Percentiles rank a stretch among this genome's conserved stretches.
Conservation (phyloP, 495 filamentous ascomycete genomes). For the Neurospora hispaniola region DNA sequence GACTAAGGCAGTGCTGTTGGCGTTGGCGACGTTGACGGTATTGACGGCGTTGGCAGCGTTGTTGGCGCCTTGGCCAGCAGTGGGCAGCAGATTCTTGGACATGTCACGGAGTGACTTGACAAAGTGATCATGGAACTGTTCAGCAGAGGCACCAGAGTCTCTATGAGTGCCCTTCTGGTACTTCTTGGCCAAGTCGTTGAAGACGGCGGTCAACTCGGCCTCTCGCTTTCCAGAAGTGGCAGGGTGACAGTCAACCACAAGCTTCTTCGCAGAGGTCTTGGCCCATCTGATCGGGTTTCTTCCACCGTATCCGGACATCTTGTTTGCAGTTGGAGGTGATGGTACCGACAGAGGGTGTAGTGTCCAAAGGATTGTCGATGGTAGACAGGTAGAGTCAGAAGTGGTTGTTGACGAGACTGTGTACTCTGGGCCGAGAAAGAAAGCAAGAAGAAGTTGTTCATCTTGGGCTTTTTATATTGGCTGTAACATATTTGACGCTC, state of each 20-base stretch:
- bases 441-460: not conserved
- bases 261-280: not conserved
- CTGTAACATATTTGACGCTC: not conserved
- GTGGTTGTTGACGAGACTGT: not conserved
- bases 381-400: not conserved
- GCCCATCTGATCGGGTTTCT: not conserved
- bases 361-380: not conserved
- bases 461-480: not conserved
- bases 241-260: not conserved
- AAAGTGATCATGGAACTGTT: too few relatives aligned
- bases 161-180: not conserved
- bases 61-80: not conserved
- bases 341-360: not conserved
- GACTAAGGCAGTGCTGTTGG: not conserved
- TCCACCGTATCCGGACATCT: not conserved
- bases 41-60: not conserved
- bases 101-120: too few relatives aligned
- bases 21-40: too few relatives aligned
- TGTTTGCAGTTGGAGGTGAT: not conserved
- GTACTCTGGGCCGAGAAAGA: not conserved
- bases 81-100: too few relatives aligned
- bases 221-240: not conserved
- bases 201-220: not conserved
- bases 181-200: not conserved
- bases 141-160: too few relatives aligned